Evolutionary conservation across 2,329 filamentous ascomycete genomes (phyloP).

Genomic region (Ramichloridium luteum): DNA sequence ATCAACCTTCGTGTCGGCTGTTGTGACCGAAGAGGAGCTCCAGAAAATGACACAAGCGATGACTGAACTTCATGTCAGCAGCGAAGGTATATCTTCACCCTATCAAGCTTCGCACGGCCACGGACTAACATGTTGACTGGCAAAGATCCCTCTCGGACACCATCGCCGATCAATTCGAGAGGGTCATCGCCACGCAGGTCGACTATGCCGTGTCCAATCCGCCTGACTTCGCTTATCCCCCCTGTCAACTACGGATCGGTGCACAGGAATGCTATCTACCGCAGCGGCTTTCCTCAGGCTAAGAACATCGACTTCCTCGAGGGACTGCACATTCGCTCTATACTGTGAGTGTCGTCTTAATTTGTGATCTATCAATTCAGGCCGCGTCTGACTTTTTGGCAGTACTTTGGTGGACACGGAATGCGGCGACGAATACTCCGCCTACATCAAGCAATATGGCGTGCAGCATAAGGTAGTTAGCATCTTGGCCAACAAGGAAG

Average conservation of each 20-base stretch:
- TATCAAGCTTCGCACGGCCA: too few relatives aligned
- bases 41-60: too few relatives aligned
- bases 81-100: too few relatives aligned
- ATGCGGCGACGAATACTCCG: slow-evolving; percentile 34
- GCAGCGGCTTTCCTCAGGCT: slow-evolving; percentile 65
- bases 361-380: not conserved
- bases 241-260: slow-evolving; percentile 70
- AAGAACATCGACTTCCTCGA: slow-evolving; percentile 60
- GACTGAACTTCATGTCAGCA: too few relatives aligned
- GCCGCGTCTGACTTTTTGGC: slow-evolving; percentile 9
- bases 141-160: slow-evolving; percentile 14
- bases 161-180: slow-evolving; percentile 17
- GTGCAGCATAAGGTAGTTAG: slow-evolving; percentile 65
- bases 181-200: slow-evolving; percentile 12
- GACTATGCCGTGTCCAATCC: slow-evolving; percentile 18
- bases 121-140: too few relatives aligned
- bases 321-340: slow-evolving; percentile 59
- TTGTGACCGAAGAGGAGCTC: too few relatives aligned
- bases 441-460: slow-evolving; percentile 52
- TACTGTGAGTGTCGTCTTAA: slow-evolving; percentile 48
- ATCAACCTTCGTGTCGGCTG: too few relatives aligned
- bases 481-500: slow-evolving; percentile 80
- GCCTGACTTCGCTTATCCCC: slow-evolving; percentile 29
- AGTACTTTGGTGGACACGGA: slow-evolving; percentile 40
- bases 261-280: slow-evolving; percentile 58